Evolutionary conservation across 2,329 filamentous ascomycete genomes (phyloP).

Genomic region (Raffaelea albimanens): DNA sequence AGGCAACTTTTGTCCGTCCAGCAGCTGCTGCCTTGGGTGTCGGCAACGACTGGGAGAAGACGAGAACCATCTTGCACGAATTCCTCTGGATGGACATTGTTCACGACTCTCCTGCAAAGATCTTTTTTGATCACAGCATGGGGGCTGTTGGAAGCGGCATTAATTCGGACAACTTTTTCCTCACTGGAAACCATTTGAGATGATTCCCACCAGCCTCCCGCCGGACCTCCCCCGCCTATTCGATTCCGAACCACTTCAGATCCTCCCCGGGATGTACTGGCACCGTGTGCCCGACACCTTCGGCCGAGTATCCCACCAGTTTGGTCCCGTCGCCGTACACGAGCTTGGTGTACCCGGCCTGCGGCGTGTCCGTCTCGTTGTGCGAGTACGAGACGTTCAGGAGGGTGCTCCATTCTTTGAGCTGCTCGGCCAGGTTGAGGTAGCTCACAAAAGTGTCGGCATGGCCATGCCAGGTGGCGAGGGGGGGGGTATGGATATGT

Average conservation of each 20-base stretch:
- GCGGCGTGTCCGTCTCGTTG: constrained; percentile 18
- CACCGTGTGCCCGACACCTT: constrained; percentile 19
- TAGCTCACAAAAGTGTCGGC: constrained; percentile 38
- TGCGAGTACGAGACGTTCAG: constrained; percentile 14
- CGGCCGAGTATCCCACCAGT: constrained; percentile 19
- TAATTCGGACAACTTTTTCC: too few relatives aligned
- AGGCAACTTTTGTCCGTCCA: too few relatives aligned
- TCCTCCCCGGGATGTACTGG: constrained; percentile 18
- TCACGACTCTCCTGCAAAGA: too few relatives aligned
- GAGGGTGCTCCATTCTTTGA: constrained; percentile 23
- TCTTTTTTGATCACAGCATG: too few relatives aligned
- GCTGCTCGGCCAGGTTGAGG: constrained; percentile 20
- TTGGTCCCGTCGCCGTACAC: constrained; percentile 22
- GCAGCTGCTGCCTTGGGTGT: too few relatives aligned
- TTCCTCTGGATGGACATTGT: too few relatives aligned
- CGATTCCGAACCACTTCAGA: constrained; percentile 16
- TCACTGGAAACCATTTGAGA: too few relatives aligned
- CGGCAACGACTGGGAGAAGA: too few relatives aligned
- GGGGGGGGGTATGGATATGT: too few relatives aligned
- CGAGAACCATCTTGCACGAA: too few relatives aligned
- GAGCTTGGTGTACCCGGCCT: constrained; percentile 18
- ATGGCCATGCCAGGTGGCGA: constrained; percentile 51
- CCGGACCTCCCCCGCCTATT: neutral
- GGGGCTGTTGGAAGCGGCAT: too few relatives aligned
- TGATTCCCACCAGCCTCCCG: too few relatives aligned